Base-by-base conservation (phyloP, 2,329 filamentous ascomycete genomes). In the Scortechinia acanthostroma region DNA sequence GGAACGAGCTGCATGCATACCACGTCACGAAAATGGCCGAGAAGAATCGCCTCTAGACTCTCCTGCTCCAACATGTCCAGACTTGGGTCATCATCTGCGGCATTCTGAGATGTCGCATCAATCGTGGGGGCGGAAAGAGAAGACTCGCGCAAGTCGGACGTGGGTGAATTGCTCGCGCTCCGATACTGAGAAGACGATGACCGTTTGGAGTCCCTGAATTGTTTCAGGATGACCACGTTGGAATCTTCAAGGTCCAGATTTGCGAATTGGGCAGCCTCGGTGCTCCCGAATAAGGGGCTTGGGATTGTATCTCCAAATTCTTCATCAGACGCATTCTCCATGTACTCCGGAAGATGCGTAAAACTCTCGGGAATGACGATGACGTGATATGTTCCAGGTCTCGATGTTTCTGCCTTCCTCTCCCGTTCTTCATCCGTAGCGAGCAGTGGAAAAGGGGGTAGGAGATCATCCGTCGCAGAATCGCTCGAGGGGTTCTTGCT, bases 381-480 rank as follows among this genome's bases (percentile, higher is more conserved):
- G 17, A 80, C 72, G 53, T 72, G 65, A 54, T 72, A 80, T 2
- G 73, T 77, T 15, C 76, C 76, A 1, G 76, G 74, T 23, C 58
- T 59, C 28, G 64, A 63, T 4, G 59, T 59, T 44, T 71, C 66
- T 15, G 76, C 76, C 53, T 80, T 80, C 47, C 62, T 66, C 53
- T 80, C 76, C 33, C 76, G 64, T 21, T 80, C 76, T 50, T 77
- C 74, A 48, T 80, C 76, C 21, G 65, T 77, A 1, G 65, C 72
- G 45, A 80, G 63, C 14, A 60, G 56, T 22, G 68, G 58, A 55
- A 80, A 80, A 2, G 70, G 70, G 17, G 76, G 75, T 13, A 80
- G 60, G n/a, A 66, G 56, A 53, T 78, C 73, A 19, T 61, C 55
- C 10, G 51, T 48, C 14, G 51, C 53, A 22, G 60, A 61, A 44